Evolutionary conservation across 1,284 basidiomycete genomes (phyloP), one percentile per base, ranked within the genome.

Genomic region (Ceraceosorus guamensis): DNA sequence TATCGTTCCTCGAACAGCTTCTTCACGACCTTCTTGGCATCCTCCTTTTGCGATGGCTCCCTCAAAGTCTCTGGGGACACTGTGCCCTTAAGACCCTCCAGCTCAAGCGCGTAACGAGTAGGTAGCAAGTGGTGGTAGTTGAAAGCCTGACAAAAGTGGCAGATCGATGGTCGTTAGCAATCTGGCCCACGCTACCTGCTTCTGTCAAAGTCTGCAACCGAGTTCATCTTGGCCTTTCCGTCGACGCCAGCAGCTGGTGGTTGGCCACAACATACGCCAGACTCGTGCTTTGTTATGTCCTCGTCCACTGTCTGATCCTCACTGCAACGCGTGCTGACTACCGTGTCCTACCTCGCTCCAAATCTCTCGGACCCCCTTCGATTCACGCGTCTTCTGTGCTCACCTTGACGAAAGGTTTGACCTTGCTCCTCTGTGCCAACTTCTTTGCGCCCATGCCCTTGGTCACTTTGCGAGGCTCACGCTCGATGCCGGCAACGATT

Each of bases 91-190:
- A 76, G 67, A 31, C 72, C 70, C 68, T 76, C 73, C 57, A 76
- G 69, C 67, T 76, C 73, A 55, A 76, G 70, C 43, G 71, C 69
- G 69, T 76, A 76, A 50, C 73, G 73, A 46, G 73, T 76, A 50
- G 73, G 73, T 69, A 76, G 73, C n/a, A 76, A 65, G 70, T 76
- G 73, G 68, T 73, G 73, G 72, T 73, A 73, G 62, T 73, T 75
- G 71, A 74, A 73, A 54, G 69, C 67, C 60, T 62, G 62, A 18
- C 45, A 14, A 53, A 46, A 10, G 16, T 35, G 30, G 44, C 8
- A 11, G 44, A 50, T 24, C 11, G 13, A 11, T n/a, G 13, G 18
- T 16, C 44, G 24, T 11, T 7, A 37, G 14, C 49, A 2, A 24
- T 24, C 14, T 16, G 30, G 30, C 10, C 49, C 41, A 7, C 30